These are phyloP conservation scores for Globisporangium rhizosaccharum DNA, from an alignment of 352 stramenopile genomes.

Conservation along the genomic window DNA sequence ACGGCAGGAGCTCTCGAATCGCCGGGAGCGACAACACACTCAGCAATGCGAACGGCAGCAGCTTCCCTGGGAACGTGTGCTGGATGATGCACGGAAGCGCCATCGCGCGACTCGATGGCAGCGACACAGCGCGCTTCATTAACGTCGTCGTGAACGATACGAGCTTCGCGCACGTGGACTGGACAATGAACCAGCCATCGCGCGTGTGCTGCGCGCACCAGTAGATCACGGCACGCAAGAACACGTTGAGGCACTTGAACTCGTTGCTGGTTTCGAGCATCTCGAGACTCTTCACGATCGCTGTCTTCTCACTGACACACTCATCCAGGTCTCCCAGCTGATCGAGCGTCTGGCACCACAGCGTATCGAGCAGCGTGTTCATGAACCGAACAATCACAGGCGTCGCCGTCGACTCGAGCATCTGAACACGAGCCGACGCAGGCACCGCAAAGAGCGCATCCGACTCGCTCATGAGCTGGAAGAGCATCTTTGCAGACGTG, in stretches of 20 bases:
- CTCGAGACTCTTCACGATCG: slow-evolving; percentile 26
- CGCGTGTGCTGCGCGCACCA: slow-evolving; percentile 56
- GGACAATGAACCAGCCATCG: slow-evolving; percentile 51
- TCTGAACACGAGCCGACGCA: background rate
- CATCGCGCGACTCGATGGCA: slow-evolving; percentile 13
- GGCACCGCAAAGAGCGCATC: slow-evolving; percentile 15
- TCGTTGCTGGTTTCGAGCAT: slow-evolving; percentile 45
- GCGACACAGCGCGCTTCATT: slow-evolving; percentile 21
- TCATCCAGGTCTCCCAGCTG: slow-evolving; percentile 13
- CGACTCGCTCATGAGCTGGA: slow-evolving; percentile 69
- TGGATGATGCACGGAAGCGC: slow-evolving; percentile 35
- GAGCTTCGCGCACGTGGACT: slow-evolving; percentile 47
- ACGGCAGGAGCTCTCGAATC: slow-evolving; percentile 36
- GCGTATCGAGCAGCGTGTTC: slow-evolving; percentile 47
- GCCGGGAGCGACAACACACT: slow-evolving; percentile 60
- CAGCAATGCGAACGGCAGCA: slow-evolving; percentile 72
- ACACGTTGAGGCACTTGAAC: slow-evolving; percentile 79
- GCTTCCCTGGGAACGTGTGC: slow-evolving; percentile 57
- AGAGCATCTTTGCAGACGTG: slow-evolving; percentile 79
- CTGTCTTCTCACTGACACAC: slow-evolving; percentile 3
- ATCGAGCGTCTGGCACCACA: slow-evolving; percentile 36
- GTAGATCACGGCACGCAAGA: slow-evolving; percentile 65
- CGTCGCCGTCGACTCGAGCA: slow-evolving; percentile 11
- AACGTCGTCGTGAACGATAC: slow-evolving; percentile 39
- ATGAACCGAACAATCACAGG: slow-evolving; percentile 34